Evolutionary conservation across 2,329 filamentous ascomycete genomes (phyloP), one percentile per base, ranked within the genome.

Genomic region (Fusarium penzigii): DNA sequence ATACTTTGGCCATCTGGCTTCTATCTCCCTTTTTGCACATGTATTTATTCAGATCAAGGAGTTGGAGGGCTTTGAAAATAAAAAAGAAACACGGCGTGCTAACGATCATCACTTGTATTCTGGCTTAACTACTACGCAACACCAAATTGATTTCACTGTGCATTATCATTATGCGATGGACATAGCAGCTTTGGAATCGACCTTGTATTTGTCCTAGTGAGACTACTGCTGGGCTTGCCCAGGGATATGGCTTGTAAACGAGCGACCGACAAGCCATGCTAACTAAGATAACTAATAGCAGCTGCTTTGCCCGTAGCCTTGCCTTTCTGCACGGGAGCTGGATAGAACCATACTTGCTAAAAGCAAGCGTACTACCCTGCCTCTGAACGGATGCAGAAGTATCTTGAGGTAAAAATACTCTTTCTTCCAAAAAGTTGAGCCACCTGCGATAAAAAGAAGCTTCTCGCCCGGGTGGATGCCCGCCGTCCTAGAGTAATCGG

Each of bases 201-300:
- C 52, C 49, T 56, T 61, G 53, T 63, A 65, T 65, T 67, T 66
- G 62, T 52, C 60, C n/a, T n/a, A n/a, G n/a, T 65, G 65, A 65
- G 61, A 68, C 69, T 71, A 72, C 65, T 68, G 65, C 66, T 63
- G 56, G 58, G 61, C 62, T 65, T 68, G 68, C 61, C 66, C 59
- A 55, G 63, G 62, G 57, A 60, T 56, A 45, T 55, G 47, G 51
- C 48, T 54, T 55, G 66, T 58, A 52, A 71, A 66, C 61, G 62
- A 72, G 59, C 55, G 66, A 70, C 69, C 57, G 67, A 65, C 68
- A 72, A 68, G 64, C 63, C 68, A 55, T 63, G 55, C 53, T 63
- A 44, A 51, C 49, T 12, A 29, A 16, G 40, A 29, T 56, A 52
- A n/a, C n/a, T n/a, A n/a, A n/a, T n/a, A n/a, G n/a, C 54, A 60